These are phyloP conservation scores for Barnettozyma vustinii DNA, from an alignment of 805 yeast genomes.

Conservation along the genomic window DNA sequence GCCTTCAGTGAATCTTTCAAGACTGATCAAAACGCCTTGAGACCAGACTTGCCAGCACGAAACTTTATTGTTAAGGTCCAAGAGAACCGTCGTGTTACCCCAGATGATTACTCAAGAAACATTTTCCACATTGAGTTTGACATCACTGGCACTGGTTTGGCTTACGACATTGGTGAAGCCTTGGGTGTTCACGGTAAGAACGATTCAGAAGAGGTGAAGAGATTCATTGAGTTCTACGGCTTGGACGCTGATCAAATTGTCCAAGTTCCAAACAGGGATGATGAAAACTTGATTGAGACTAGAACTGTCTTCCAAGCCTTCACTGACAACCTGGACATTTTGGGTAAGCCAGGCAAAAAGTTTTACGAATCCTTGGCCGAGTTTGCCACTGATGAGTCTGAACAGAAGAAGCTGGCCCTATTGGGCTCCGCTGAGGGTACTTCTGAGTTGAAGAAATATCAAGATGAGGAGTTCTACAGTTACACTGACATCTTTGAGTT, in stretches of 20 bases:
- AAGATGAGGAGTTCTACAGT: constrained; percentile 76
- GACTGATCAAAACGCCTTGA: constrained; percentile 44
- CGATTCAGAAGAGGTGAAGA: constrained; percentile 54
- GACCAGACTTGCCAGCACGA: constrained; percentile 86
- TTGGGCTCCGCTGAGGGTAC: constrained; percentile 80
- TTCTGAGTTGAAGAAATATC: constrained; percentile 72
- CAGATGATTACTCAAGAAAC: constrained; percentile 83
- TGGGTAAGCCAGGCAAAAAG: constrained; percentile 94
- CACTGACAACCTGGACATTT: constrained; percentile 74
- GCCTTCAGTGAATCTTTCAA: constrained; percentile 79
- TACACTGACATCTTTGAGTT: constrained; percentile 78
- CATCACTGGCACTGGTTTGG: constrained; percentile 82
- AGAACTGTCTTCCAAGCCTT: constrained; percentile 81
- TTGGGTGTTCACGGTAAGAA: constrained; percentile 93
- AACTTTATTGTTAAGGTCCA: constrained; percentile 86
- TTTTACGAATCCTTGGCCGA: constrained; percentile 80
- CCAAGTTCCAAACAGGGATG: constrained; percentile 65
- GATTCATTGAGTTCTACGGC: constrained; percentile 68
- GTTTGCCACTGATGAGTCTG: constrained; percentile 64
- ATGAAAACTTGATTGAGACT: constrained; percentile 50
- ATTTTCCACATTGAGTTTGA: constrained; percentile 97
- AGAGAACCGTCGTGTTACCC: constrained; percentile 89
- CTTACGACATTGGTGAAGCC: constrained; percentile 94
- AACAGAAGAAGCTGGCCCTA: constrained; percentile 54
- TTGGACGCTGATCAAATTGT: constrained; percentile 64